Conservation (phyloP, 495 filamentous ascomycete genomes). For the Aspergillus kassunensis region DNA sequence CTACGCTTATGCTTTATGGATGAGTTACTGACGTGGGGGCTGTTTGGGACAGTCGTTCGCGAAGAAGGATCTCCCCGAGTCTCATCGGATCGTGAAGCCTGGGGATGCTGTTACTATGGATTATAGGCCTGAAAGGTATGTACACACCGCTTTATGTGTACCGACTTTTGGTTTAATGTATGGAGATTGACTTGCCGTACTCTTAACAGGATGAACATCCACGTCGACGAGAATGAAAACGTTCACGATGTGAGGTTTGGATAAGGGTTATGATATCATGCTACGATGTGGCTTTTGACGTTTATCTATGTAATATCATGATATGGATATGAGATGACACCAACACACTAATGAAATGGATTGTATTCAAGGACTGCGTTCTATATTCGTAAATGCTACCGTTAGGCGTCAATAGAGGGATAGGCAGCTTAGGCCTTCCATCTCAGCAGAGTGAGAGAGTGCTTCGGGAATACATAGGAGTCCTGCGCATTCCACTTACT, state of each 20-base stretch:
- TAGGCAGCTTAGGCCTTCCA: slow-evolving; percentile 50
- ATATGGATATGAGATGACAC: not conserved
- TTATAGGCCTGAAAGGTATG: slow-evolving; percentile 54
- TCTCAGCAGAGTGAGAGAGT: slow-evolving; percentile 61
- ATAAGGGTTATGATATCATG: slow-evolving; percentile 12
- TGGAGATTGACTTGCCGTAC: not conserved
- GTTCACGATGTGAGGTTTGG: slow-evolving; percentile 63
- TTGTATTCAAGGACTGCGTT: not conserved
- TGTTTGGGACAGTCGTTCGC: slow-evolving; percentile 59
- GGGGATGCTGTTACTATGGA: slow-evolving; percentile 61
- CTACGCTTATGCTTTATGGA: too few relatives aligned
- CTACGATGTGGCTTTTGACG: not conserved
- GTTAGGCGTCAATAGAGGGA: not conserved
- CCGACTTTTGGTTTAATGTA: not conserved
- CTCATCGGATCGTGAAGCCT: slow-evolving; percentile 63
- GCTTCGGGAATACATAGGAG: slow-evolving; percentile 58
- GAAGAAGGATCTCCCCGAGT: slow-evolving; percentile 65
- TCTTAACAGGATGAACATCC: slow-evolving; percentile 61
- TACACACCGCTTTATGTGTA: not conserved
- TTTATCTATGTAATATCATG: not conserved
- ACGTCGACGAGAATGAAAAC: slow-evolving; percentile 66
- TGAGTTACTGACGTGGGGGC: too few relatives aligned
- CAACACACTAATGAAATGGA: not conserved
- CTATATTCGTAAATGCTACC: slow-evolving; percentile 2
- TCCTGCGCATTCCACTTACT: slow-evolving; percentile 57